phyloP scores from a whole-genome alignment of 345 rosid species.

The Boechera divaricarpa region DNA sequence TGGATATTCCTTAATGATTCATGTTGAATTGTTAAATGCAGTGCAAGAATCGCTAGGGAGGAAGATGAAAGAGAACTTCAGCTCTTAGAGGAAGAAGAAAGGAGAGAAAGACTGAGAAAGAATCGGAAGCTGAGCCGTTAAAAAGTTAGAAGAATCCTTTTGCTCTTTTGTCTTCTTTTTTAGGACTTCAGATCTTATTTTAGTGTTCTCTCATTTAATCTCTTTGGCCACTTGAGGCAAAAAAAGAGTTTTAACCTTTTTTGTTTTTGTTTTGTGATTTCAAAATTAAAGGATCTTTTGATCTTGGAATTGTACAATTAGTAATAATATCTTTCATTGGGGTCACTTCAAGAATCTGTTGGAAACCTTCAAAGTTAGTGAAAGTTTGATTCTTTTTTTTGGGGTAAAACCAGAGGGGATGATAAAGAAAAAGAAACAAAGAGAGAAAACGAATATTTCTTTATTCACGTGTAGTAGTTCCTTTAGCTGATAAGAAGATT shows the following conservation, averaged over 20 bases:
- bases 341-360: slow-evolving; percentile 22
- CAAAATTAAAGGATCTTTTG: slow-evolving; percentile 27
- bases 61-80: slow-evolving; percentile 78
- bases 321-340: slow-evolving; percentile 14
- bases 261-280: background rate
- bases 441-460: slow-evolving; percentile 24
- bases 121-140: slow-evolving; percentile 58
- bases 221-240: slow-evolving; percentile 34
- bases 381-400: slow-evolving; percentile 34
- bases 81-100: slow-evolving; percentile 73
- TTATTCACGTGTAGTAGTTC: slow-evolving; percentile 22
- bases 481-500: background rate
- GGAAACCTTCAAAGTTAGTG: slow-evolving; percentile 25
- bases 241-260: slow-evolving; percentile 4
- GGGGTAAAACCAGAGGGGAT: slow-evolving; percentile 17
- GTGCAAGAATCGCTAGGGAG: slow-evolving; percentile 65
- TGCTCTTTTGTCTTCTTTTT: slow-evolving; percentile 10
- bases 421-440: slow-evolving; percentile 11
- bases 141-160: slow-evolving; percentile 11
- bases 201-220: slow-evolving; percentile 18
- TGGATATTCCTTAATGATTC: background rate
- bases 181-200: slow-evolving; percentile 16
- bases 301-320: slow-evolving; percentile 41
- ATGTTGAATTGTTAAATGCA: slow-evolving; percentile 40
- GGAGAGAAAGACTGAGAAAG: slow-evolving; percentile 52